phyloP scores from a whole-genome alignment of 2,329 filamentous ascomycete species.

The Coniochaeta sp. region DNA sequence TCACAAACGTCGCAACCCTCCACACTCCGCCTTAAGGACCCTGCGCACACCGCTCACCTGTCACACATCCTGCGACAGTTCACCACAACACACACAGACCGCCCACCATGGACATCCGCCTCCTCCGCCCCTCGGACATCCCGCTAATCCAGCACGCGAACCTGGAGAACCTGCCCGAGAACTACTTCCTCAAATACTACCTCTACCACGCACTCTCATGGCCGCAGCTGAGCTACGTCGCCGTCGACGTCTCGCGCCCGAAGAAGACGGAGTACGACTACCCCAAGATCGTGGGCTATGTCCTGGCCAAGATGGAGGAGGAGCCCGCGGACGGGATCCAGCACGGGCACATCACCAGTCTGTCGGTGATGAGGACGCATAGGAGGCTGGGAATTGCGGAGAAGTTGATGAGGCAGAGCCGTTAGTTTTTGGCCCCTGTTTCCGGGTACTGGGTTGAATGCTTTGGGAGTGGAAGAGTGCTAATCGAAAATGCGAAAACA shows the following conservation, averaged over 20 bases:
- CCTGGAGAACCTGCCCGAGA: slow-evolving; percentile 97
- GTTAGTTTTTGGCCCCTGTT: slow-evolving; percentile 59
- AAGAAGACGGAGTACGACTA: slow-evolving; percentile 76
- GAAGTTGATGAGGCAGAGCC: slow-evolving; percentile 94
- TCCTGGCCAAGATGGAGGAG: slow-evolving; percentile 99
- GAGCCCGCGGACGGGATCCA: slow-evolving; percentile 84
- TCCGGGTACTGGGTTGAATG: slow-evolving; percentile 3
- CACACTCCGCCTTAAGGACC: no score
- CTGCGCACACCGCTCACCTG: no score
- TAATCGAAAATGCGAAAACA: no score
- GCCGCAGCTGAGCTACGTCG: slow-evolving; percentile 95
- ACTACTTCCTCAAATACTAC: slow-evolving; percentile 99
- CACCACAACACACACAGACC: slow-evolving; percentile 15
- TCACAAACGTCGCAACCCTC: no score
- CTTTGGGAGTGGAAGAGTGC: no score
- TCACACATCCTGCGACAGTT: no score
- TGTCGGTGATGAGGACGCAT: slow-evolving; percentile 96
- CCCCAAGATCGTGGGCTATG: slow-evolving; percentile 96
- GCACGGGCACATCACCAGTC: slow-evolving; percentile 92
- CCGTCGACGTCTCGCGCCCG: slow-evolving; percentile 81
- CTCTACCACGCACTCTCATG: slow-evolving; percentile 97
- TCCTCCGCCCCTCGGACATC: slow-evolving; percentile 76
- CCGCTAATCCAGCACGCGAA: slow-evolving; percentile 96
- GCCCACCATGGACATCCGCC: slow-evolving; percentile 76
- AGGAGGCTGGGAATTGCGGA: slow-evolving; percentile 85